Evolutionary conservation across 2,329 filamentous ascomycete species (phyloP), one percentile per base, ranked within the genome.

Genomic region (Pseudocercospora macadamiae): DNA sequence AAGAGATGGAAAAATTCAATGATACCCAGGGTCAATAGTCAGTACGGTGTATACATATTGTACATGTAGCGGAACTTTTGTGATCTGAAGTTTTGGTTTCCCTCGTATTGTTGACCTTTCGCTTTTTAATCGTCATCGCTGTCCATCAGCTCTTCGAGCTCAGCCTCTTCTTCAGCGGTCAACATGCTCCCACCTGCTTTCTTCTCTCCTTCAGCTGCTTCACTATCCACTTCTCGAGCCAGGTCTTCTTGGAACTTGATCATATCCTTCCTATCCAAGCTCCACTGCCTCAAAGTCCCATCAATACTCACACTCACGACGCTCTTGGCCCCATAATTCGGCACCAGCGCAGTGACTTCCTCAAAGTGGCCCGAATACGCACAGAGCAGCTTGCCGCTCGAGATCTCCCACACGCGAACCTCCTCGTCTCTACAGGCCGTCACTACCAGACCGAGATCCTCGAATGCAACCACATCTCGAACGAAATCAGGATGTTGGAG

Each of bases 371-470:
- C 95, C 34, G 85, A 83, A 61, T 73, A 75, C 7, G 64, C 63
- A 34, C 70, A 71, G 1, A 73, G 59, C 60, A 71, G 54, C 19
- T 71, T 64, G 8, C 72, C 72, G 37, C 62, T 67, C 6, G 58
- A 54, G 6, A 65, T 54, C 73, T 96, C 89, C 93, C 93, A 99
- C 7, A 97, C 83, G 68, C 96, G 89, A 59, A 99, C 82, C 68
- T 96, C 86, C 75, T 99, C 95, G 70, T 97, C 91, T 65, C 95
- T 83, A 57, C 95, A 96, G 1, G 89, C 93, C 1, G 95, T 97
- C 39, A 96, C 76, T 10, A 95, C 85, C 87, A 90, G 93, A 3
- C 89, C 88, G 1, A 86, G 86, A 37, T 83, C 80, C 19, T 72
- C 70, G 60, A 84, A 79, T 3, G 93, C 82, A 7, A 87, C 86